Conservation (phyloP, 2,329 filamentous ascomycete genomes). For the Curvularia sp. region DNA sequence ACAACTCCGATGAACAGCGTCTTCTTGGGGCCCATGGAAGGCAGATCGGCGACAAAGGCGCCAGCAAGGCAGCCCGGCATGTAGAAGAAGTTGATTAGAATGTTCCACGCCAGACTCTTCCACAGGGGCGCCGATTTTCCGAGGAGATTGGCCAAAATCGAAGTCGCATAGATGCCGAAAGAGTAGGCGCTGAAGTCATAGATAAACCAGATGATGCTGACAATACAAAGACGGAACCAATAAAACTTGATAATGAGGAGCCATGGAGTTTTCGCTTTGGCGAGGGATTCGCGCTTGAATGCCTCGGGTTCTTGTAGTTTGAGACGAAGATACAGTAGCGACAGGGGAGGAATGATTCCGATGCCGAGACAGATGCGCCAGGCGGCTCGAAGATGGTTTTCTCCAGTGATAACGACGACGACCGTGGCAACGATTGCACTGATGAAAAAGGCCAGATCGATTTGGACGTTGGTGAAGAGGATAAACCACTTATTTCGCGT, state of each 20-base stretch:
- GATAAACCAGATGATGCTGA: constrained; percentile 64
- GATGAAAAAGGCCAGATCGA: constrained; percentile 83
- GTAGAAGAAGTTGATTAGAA: constrained; percentile 87
- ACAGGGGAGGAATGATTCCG: constrained; percentile 57
- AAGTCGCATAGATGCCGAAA: constrained; percentile 83
- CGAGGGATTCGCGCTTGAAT: constrained; percentile 59
- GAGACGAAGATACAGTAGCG: constrained; percentile 64
- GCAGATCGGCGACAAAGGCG: constrained; percentile 73
- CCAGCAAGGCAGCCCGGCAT: constrained; percentile 82
- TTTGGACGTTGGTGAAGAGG: constrained; percentile 87
- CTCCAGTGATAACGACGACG: constrained; percentile 61
- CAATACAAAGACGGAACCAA: constrained; percentile 63
- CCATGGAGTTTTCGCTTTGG: constrained; percentile 55
- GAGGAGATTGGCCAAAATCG: constrained; percentile 73
- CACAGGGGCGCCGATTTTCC: constrained; percentile 69
- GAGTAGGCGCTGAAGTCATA: constrained; percentile 79
- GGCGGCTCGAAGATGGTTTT: constrained; percentile 72
- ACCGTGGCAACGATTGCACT: constrained; percentile 79
- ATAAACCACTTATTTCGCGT: constrained; percentile 84
- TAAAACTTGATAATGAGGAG: constrained; percentile 60
- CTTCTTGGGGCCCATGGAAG: constrained; percentile 75
- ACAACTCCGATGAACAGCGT: constrained; percentile 75
- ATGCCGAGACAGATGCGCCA: constrained; percentile 81
- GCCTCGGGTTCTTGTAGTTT: constrained; percentile 62
- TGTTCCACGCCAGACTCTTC: constrained; percentile 86